Evolutionary conservation across 1,284 basidiomycete genomes (phyloP).

Genomic region (Bjerkandera adusta): DNA sequence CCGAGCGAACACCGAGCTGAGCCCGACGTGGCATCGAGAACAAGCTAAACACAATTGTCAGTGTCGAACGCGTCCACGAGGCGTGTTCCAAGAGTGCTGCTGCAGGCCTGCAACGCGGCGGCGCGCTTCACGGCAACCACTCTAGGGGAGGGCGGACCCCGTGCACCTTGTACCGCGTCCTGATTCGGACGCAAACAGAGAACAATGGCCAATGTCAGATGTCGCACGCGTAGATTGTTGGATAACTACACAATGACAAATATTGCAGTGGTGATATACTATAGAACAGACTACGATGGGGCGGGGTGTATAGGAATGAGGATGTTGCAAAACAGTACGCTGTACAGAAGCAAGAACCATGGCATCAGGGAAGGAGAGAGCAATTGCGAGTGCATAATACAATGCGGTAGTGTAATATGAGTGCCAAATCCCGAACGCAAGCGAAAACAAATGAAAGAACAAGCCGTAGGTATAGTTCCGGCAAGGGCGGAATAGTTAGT

Average conservation of each 20-base stretch:
- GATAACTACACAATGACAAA: slow-evolving; percentile 69
- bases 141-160: no score
- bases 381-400: slow-evolving; percentile 67
- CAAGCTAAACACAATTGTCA: no score
- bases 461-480: slow-evolving; percentile 34
- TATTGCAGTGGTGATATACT: slow-evolving; percentile 53
- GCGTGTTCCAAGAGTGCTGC: no score
- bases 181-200: no score
- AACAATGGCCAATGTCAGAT: no score
- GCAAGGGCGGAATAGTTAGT: slow-evolving; percentile 24
- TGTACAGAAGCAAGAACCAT: slow-evolving; percentile 32
- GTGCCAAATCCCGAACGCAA: slow-evolving; percentile 27
- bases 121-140: no score
- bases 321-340: slow-evolving; percentile 31
- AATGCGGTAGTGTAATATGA: slow-evolving; percentile 46
- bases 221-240: slow-evolving; percentile 33
- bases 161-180: no score
- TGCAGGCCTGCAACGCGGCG: no score
- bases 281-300: slow-evolving; percentile 39
- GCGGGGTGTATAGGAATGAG: slow-evolving; percentile 27
- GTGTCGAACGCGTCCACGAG: no score
- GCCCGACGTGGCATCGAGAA: no score
- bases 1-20: no score
- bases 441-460: slow-evolving; percentile 30
- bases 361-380: slow-evolving; percentile 33